Percentiles rank a stretch among this genome's conserved stretches.
These are phyloP conservation scores for Paxillus involutus DNA, from an alignment of 768 basidiomycete genomes.

Conservation along the genomic window DNA sequence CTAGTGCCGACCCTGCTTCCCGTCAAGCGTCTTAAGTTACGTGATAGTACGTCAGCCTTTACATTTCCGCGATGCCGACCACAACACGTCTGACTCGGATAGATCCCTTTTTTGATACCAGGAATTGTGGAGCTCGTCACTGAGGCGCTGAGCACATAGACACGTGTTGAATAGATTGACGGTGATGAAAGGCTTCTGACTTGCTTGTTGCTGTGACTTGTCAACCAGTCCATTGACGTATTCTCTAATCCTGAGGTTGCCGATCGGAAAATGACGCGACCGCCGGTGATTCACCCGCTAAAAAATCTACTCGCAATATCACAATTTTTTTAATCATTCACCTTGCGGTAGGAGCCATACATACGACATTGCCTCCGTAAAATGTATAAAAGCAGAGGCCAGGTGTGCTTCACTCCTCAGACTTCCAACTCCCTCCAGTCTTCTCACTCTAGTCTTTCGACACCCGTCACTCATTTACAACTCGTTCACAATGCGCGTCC, in stretches of 20 bases:
- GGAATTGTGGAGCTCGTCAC: neutral
- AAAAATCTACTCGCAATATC: no score
- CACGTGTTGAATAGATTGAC: neutral
- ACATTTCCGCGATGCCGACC: no score
- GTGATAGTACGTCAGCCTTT: neutral
- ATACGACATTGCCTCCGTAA: neutral
- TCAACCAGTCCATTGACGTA: neutral
- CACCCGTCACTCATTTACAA: constrained; percentile 10
- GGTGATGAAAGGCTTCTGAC: neutral
- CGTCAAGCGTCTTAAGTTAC: neutral
- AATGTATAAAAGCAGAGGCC: constrained; percentile 15
- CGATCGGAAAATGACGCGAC: neutral
- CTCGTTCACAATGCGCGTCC: constrained; percentile 15
- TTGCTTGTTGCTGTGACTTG: neutral
- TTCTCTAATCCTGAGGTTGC: neutral
- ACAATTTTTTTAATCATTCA: neutral
- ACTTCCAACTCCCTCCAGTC: neutral
- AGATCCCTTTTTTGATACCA: neutral
- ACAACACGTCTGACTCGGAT: no score
- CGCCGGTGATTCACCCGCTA: neutral
- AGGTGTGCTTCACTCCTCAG: neutral
- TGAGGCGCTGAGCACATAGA: neutral
- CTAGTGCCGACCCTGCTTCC: no score
- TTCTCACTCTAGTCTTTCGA: constrained; percentile 5
- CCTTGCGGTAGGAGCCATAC: constrained; percentile 2